phyloP scores from a whole-genome alignment of 305 asterid genomes.

The Andrographis paniculata region DNA sequence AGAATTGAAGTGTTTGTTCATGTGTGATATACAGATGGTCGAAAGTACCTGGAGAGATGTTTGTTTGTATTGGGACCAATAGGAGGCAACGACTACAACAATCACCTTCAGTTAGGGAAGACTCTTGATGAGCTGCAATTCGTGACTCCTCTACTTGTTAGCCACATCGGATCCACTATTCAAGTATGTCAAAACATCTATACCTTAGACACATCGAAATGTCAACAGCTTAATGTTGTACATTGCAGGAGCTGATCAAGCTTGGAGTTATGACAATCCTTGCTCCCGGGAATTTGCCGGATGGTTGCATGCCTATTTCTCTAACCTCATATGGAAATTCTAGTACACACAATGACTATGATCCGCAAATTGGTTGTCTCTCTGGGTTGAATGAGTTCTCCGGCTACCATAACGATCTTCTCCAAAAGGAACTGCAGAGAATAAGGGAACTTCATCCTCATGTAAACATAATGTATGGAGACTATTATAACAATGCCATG shows the following conservation, averaged over 20 bases:
- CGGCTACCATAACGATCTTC: conserved; percentile 26
- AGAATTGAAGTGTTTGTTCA: no score
- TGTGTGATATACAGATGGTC: no score
- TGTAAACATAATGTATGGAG: conserved; percentile 26
- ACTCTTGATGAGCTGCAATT: conserved; percentile 12
- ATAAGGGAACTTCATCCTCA: conserved; percentile 22
- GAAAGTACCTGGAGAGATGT: conserved; percentile 18
- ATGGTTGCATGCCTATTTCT: conserved; percentile 31
- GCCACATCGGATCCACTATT: conserved; percentile 21
- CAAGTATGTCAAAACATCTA: conserved; percentile 17
- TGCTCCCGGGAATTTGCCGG: conserved; percentile 35
- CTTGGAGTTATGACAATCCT: conserved; percentile 32
- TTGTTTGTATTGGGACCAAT: conserved; percentile 38
- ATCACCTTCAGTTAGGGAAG: conserved; percentile 10
- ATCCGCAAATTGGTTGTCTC: conserved; percentile 39
- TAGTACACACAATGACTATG: conserved; percentile 18
- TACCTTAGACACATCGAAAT: no score
- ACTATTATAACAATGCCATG: no score
- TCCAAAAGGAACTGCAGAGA: conserved; percentile 20
- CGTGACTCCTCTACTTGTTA: conserved; percentile 18
- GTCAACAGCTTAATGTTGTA: no score
- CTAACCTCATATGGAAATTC: conserved; percentile 18
- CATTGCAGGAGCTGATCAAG: conserved; percentile 30
- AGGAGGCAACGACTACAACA: conserved; percentile 39
- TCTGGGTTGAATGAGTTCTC: conserved; percentile 28